phyloP scores from a whole-genome alignment of 495 filamentous ascomycete species.

The Pyrenopolyporus hunteri region DNA sequence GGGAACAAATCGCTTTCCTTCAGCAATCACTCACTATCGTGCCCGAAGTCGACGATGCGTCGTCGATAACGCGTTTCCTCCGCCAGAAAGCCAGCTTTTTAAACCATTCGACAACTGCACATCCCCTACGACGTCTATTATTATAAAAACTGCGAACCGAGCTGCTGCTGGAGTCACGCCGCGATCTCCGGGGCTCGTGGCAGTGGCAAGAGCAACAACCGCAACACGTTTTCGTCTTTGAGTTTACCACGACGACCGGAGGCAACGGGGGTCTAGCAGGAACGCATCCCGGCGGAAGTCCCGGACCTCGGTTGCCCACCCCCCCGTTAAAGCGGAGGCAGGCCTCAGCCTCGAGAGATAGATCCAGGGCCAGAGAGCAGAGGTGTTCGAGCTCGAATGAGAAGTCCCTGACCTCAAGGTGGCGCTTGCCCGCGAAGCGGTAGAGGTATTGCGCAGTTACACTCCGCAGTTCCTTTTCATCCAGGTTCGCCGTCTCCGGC shows the following conservation, averaged over 20 bases:
- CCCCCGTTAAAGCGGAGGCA: background rate
- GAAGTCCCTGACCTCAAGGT: constrained; percentile 9
- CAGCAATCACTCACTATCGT: constrained; percentile 4
- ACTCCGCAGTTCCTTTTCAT: constrained; percentile 12
- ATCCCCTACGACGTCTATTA: background rate
- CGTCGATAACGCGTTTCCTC: constrained; percentile 6
- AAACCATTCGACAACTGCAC: constrained; percentile 10
- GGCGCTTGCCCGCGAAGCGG: constrained; percentile 20
- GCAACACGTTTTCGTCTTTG: background rate
- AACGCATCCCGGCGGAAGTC: background rate
- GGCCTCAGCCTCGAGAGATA: constrained; percentile 30
- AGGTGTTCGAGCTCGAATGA: constrained; percentile 11
- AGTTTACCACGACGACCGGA: background rate
- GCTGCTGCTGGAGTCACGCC: constrained; percentile 5
- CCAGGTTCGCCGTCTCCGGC: constrained; percentile 11
- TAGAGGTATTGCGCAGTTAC: constrained; percentile 32
- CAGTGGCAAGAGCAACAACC: constrained; percentile 9
- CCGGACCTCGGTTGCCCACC: background rate
- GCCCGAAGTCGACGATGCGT: constrained; percentile 11
- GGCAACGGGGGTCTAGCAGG: background rate
- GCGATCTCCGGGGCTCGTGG: background rate
- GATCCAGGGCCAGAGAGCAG: constrained; percentile 28
- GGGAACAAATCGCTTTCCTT: background rate
- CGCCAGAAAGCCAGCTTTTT: constrained; percentile 37
- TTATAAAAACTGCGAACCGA: background rate